These are phyloP conservation scores for Colletotrichum sp. DNA, from an alignment of 2,329 filamentous ascomycete genomes.

Conservation along the genomic window DNA sequence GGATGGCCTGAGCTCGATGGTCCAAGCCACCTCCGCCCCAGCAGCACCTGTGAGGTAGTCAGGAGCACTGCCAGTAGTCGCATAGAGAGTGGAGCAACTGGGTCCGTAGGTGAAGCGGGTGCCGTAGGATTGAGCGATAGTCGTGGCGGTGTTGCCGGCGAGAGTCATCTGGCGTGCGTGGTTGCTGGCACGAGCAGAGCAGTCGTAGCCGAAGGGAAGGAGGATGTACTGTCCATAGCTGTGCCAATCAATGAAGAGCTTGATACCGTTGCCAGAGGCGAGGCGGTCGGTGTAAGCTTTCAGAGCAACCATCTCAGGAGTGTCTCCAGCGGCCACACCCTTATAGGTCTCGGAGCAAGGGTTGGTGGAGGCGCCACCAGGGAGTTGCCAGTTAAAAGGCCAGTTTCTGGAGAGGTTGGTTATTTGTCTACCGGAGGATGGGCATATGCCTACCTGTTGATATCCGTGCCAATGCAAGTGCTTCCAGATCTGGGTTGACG, in stretches of 20 bases:
- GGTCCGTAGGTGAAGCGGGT: conserved; percentile 41
- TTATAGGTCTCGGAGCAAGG: conserved; percentile 57
- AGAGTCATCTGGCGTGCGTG: conserved; percentile 44
- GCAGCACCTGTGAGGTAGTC: conserved; percentile 32
- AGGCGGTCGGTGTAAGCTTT: conserved; percentile 36
- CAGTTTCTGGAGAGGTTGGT: conserved; percentile 44
- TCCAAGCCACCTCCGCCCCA: conserved; percentile 41
- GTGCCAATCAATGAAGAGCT: conserved; percentile 55
- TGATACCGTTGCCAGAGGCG: conserved; percentile 35
- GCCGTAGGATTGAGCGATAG: conserved; percentile 37
- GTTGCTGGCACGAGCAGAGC: conserved; percentile 41
- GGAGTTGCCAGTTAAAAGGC: conserved; percentile 57
- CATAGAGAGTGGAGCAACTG: conserved; percentile 42
- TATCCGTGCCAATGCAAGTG: conserved; percentile 56
- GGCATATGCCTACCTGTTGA: conserved; percentile 48
- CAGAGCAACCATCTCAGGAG: conserved; percentile 58
- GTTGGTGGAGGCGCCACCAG: conserved; percentile 55
- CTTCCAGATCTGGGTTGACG: conserved; percentile 45
- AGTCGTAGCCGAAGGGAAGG: conserved; percentile 50
- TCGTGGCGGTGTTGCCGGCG: conserved; percentile 29
- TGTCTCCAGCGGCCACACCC: conserved; percentile 47
- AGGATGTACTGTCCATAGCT: conserved; percentile 50
- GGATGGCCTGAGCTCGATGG: conserved; percentile 39
- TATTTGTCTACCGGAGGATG: accelerated
- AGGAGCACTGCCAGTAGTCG: conserved; percentile 34